These are phyloP conservation scores for Cynanchum wilfordii DNA, from an alignment of 257 asterid species.

Conservation along the genomic window DNA sequence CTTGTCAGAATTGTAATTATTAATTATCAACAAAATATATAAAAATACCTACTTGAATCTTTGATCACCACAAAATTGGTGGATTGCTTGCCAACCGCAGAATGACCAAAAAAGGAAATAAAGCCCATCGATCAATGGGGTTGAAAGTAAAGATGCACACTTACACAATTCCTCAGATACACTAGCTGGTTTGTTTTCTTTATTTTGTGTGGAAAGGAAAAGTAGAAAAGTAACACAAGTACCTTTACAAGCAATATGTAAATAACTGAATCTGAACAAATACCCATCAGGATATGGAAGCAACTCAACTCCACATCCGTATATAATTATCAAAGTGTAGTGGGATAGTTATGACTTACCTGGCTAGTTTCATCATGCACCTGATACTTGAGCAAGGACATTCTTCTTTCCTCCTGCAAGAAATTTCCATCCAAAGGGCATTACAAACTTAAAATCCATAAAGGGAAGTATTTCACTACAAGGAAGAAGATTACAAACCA, in stretches of 20 bases:
- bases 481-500: constrained; percentile 47
- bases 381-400: constrained; percentile 95
- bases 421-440: constrained; percentile 10
- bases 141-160: constrained; percentile 28
- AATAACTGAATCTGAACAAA: constrained; percentile 46
- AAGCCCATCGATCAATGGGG: constrained; percentile 55
- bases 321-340: constrained; percentile 24
- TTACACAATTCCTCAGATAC: constrained; percentile 28
- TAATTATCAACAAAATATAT: constrained; percentile 42
- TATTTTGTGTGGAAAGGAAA: constrained; percentile 19
- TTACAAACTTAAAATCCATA: constrained; percentile 11
- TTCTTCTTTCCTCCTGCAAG: constrained; percentile 93
- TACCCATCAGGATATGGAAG: constrained; percentile 53
- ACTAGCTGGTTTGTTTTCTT: constrained; percentile 9
- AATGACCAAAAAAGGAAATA: constrained; percentile 46
- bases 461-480: constrained; percentile 4
- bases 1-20: constrained; percentile 44
- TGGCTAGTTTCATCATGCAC: constrained; percentile 99
- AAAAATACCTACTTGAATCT: constrained; percentile 81
- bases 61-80: constrained; percentile 66
- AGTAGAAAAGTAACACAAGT: constrained; percentile 18
- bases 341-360: constrained; percentile 74
- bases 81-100: constrained; percentile 85
- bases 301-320: constrained; percentile 43
- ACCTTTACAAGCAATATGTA: constrained; percentile 27